phyloP scores from a whole-genome alignment of 176 grass and related monocot genomes.

The Hsuehochloa calcarea region DNA sequence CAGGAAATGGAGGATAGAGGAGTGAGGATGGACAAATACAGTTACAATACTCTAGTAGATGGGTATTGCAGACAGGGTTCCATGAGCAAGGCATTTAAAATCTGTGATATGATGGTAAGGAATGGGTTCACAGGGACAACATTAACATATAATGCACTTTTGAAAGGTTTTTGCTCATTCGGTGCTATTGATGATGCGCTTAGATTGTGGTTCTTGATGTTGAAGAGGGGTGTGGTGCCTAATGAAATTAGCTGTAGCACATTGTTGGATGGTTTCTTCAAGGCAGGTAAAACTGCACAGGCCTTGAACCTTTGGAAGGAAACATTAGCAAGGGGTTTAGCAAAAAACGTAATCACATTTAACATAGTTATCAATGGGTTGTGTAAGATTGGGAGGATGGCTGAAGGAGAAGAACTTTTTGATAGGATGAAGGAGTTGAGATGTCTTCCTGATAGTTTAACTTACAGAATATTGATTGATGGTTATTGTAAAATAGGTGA shows the following conservation, averaged over 20 bases:
- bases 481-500: conserved; percentile 84
- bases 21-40: conserved; percentile 61
- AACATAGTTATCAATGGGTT: conserved; percentile 78
- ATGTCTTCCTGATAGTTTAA: conserved; percentile 63
- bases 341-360: conserved; percentile 50
- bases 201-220: conserved; percentile 84
- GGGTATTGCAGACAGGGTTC: conserved; percentile 74
- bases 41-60: conserved; percentile 86
- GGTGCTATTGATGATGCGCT: conserved; percentile 72
- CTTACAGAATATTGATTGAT: conserved; percentile 77
- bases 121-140: conserved; percentile 53
- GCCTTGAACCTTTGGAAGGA: conserved; percentile 90
- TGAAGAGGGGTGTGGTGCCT: conserved; percentile 69
- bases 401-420: conserved; percentile 63
- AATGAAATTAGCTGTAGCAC: conserved; percentile 90
- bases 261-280: conserved; percentile 79
- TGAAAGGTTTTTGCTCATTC: conserved; percentile 76
- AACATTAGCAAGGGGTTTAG: conserved; percentile 78
- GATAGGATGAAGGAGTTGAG: conserved; percentile 59
- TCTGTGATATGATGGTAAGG: conserved; percentile 58
- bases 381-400: conserved; percentile 68
- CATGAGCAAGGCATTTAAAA: conserved; percentile 70
- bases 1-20: conserved; percentile 58
- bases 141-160: conserved; percentile 75
- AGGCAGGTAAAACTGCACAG: conserved; percentile 51